Conservation (phyloP, 306 rosid species). For the Rosa rugosa region DNA sequence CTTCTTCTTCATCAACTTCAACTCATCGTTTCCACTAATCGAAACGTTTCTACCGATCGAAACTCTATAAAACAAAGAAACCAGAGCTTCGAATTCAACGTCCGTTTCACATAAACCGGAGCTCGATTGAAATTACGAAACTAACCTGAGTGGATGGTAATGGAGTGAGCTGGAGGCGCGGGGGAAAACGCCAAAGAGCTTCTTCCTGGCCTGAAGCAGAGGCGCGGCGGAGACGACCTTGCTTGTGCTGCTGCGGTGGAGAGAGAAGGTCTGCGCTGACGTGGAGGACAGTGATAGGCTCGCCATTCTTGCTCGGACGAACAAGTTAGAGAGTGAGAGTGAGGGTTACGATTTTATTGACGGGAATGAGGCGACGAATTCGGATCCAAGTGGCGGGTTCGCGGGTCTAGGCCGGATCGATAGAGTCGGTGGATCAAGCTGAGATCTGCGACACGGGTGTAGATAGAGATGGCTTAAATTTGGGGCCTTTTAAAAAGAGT, state of each 20-base stretch:
- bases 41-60: constrained; percentile 11
- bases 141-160: constrained; percentile 33
- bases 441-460: too few species aligned
- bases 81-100: not conserved
- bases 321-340: not conserved
- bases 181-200: constrained; percentile 12
- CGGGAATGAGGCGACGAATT: not conserved
- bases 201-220: constrained; percentile 16
- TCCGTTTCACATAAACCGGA: not conserved
- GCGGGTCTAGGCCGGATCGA: too few species aligned
- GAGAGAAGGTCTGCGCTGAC: constrained; percentile 11
- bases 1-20: constrained; percentile 21
- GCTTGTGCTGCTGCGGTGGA: constrained; percentile 10
- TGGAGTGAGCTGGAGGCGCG: constrained; percentile 15
- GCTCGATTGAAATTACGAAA: not conserved
- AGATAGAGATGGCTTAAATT: too few species aligned
- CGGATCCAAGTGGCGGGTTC: constrained; percentile 21
- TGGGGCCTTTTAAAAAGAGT: not conserved
- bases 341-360: not conserved
- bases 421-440: not conserved
- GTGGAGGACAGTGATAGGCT: constrained; percentile 27
- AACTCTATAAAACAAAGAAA: constrained; percentile 28
- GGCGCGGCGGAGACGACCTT: not conserved
- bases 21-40: constrained; percentile 16
- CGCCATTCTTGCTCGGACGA: constrained; percentile 27